phyloP scores from a whole-genome alignment of 2,329 filamentous ascomycete species.

The Hymenoscyphus albidus region DNA sequence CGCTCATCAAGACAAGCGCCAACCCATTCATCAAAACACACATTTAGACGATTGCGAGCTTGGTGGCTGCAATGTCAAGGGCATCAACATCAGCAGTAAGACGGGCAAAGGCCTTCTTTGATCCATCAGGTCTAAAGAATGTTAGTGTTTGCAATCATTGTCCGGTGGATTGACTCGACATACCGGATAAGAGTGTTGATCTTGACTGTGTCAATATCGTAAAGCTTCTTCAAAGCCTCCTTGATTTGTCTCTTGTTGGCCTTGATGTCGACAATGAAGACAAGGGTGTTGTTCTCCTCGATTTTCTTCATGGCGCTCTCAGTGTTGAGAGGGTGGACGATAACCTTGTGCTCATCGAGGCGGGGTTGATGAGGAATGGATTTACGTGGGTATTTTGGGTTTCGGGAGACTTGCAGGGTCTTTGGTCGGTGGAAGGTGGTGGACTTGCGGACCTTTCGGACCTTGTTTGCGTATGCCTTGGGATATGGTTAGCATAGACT shows the following conservation, averaged over 20 bases:
- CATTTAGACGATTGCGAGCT: constrained; percentile 91
- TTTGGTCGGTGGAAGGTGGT: constrained; percentile 98
- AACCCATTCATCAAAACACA: constrained; percentile 40
- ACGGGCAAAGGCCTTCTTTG: constrained; percentile 98
- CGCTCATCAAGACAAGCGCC: constrained; percentile 34
- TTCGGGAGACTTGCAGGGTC: constrained; percentile 85
- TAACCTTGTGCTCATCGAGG: constrained; percentile 96
- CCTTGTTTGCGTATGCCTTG: constrained; percentile 75
- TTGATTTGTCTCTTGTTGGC: constrained; percentile 99
- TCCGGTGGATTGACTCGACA: constrained; percentile 31
- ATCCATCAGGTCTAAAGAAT: constrained; percentile 73
- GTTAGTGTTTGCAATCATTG: constrained; percentile 19
- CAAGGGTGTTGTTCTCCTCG: constrained; percentile 99
- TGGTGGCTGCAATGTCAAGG: constrained; percentile 98
- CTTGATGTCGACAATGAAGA: constrained; percentile 96
- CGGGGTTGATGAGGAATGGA: constrained; percentile 84
- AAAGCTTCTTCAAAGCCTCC: constrained; percentile 96
- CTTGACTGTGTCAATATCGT: constrained; percentile 97
- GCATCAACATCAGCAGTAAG: constrained; percentile 96
- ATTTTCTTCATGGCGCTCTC: constrained; percentile 99
- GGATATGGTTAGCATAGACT: constrained; percentile 23
- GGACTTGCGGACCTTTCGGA: constrained; percentile 85
- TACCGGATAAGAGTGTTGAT: constrained; percentile 99
- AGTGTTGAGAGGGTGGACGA: constrained; percentile 98
- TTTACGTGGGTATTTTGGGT: constrained; percentile 96